These are phyloP conservation scores for Tulasnella sp. DNA, from an alignment of 768 basidiomycete genomes.

Conservation along the genomic window DNA sequence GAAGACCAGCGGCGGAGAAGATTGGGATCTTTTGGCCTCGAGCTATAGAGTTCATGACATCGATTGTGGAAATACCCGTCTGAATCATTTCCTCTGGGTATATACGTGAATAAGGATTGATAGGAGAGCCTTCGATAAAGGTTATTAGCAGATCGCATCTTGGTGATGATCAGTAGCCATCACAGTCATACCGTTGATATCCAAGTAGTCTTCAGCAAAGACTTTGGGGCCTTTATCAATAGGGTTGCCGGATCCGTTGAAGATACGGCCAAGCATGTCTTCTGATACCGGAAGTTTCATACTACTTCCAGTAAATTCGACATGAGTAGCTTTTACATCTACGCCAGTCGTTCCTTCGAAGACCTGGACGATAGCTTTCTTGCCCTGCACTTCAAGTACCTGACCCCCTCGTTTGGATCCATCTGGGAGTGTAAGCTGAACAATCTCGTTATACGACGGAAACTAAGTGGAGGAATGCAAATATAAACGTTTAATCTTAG, in stretches of 20 bases:
- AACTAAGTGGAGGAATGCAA: slow-evolving; percentile 40
- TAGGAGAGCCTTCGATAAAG: slow-evolving; percentile 67
- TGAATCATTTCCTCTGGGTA: slow-evolving; percentile 99
- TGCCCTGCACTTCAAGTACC: slow-evolving; percentile 94
- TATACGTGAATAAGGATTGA: slow-evolving; percentile 95
- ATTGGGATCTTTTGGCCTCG: slow-evolving; percentile 99
- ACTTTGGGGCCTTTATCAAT: slow-evolving; percentile 99
- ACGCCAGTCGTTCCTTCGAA: slow-evolving; percentile 97
- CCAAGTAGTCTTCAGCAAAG: slow-evolving; percentile 97
- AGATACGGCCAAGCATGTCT: slow-evolving; percentile 97
- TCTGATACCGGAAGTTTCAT: slow-evolving; percentile 99
- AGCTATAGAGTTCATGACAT: slow-evolving; percentile 97
- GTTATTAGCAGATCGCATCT: background rate
- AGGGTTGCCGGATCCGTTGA: slow-evolving; percentile 96
- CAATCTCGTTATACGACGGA: slow-evolving; percentile 97
- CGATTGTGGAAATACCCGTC: slow-evolving; percentile 97
- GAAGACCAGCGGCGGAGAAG: slow-evolving; percentile 96
- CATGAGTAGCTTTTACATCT: slow-evolving; percentile 93
- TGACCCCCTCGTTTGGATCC: slow-evolving; percentile 92
- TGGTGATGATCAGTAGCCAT: slow-evolving; percentile 6
- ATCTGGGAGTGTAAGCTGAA: slow-evolving; percentile 87
- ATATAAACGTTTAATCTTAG: background rate
- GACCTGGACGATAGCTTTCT: slow-evolving; percentile 98
- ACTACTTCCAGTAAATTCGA: slow-evolving; percentile 94
- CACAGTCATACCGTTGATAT: slow-evolving; percentile 77